Conservation (phyloP, 148 eudicot genomes). For the Fallopia convolvulus region DNA sequence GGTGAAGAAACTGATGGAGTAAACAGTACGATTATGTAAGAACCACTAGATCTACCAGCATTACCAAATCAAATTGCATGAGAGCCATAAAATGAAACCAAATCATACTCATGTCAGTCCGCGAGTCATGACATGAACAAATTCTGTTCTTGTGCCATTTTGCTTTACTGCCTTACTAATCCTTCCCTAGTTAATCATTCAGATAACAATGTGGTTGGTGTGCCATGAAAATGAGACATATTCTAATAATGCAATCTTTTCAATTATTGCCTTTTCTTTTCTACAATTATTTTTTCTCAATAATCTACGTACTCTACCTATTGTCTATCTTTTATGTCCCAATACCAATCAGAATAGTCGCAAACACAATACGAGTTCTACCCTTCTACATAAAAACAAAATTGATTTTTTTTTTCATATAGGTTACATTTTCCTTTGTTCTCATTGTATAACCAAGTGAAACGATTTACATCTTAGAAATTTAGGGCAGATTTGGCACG, state of each 20-base stretch:
- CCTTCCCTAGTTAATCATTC: neutral
- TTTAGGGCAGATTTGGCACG: neutral
- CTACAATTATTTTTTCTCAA: conserved; percentile 3
- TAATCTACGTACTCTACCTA: neutral
- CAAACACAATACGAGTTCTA: neutral
- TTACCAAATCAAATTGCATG: neutral
- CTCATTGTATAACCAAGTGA: neutral
- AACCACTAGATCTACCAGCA: neutral
- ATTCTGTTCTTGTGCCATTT: neutral
- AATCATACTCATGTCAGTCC: neutral
- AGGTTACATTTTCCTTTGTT: neutral
- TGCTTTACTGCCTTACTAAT: neutral
- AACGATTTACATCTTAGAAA: neutral
- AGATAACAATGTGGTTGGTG: neutral
- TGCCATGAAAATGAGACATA: conserved; percentile 6
- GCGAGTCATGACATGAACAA: neutral
- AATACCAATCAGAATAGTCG: neutral
- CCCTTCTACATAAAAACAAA: neutral
- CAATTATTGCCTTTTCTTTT: neutral
- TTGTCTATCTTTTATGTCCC: neutral
- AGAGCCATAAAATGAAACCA: neutral
- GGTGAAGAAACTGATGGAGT: neutral
- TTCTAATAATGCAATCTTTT: neutral
- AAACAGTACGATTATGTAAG: neutral
- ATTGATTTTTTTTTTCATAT: neutral